Evolutionary conservation across 345 rosid species (phyloP).

Genomic region (Cardamine occulta): DNA sequence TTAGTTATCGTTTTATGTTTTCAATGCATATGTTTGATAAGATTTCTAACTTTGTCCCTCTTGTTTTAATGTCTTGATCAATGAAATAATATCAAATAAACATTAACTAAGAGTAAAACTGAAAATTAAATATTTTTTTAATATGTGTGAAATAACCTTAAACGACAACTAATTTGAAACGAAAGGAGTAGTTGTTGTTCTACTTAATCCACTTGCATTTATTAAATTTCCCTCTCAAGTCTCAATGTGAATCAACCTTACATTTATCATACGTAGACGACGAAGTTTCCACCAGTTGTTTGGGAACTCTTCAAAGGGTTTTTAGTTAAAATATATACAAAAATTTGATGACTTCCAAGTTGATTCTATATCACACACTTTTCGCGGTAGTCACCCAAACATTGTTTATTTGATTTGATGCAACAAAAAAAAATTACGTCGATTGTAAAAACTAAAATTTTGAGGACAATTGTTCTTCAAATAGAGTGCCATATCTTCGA

Average conservation of each 20-base stretch:
- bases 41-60: too few species aligned
- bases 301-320: conserved; percentile 8
- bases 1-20: too few species aligned
- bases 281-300: conserved; percentile 21
- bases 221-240: background rate
- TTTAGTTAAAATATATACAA: background rate
- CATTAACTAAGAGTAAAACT: too few species aligned
- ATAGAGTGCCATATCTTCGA: conserved; percentile 28
- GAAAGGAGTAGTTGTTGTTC: background rate
- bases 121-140: too few species aligned
- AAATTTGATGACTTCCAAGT: conserved; percentile 15
- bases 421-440: background rate
- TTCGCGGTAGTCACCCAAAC: conserved; percentile 10
- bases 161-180: too few species aligned
- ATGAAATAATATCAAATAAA: too few species aligned
- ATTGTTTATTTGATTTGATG: background rate
- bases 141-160: too few species aligned
- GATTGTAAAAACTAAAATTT: conserved; percentile 9
- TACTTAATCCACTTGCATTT: conserved; percentile 20
- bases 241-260: conserved; percentile 1
- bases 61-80: too few species aligned
- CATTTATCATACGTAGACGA: conserved; percentile 7
- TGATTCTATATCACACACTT: conserved; percentile 17
- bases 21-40: too few species aligned
- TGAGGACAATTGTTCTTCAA: conserved; percentile 25